Percentiles rank a stretch among this genome's conserved stretches.
These are phyloP conservation scores for Eucalyptus pauciflora DNA, from an alignment of 345 rosid genomes.

Conservation along the genomic window DNA sequence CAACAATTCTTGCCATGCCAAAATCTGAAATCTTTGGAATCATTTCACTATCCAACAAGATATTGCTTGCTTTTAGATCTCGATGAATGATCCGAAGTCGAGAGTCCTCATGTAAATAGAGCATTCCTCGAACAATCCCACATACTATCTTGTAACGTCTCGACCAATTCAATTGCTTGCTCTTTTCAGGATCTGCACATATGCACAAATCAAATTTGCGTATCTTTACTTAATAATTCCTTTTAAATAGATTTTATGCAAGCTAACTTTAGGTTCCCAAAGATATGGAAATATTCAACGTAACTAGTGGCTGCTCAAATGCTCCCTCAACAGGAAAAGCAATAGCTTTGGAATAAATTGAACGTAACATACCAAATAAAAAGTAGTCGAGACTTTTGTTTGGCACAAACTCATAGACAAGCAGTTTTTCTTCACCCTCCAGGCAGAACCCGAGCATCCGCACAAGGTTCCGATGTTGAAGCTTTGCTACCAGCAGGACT, in stretches of 20 bases:
- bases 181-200: neutral
- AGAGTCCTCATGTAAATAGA: slow-evolving; percentile 11
- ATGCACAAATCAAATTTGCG: neutral
- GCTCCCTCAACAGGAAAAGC: no score
- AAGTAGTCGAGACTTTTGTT: slow-evolving; percentile 16
- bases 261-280: no score
- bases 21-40: neutral
- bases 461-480: slow-evolving; percentile 30
- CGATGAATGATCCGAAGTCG: slow-evolving; percentile 6
- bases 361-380: neutral
- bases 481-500: slow-evolving; percentile 13
- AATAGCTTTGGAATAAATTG: no score
- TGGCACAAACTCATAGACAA: slow-evolving; percentile 17
- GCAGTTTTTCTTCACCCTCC: slow-evolving; percentile 9
- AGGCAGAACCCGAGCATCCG: slow-evolving; percentile 14
- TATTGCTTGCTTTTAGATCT: slow-evolving; percentile 8
- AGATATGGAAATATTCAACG: no score
- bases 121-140: slow-evolving; percentile 5
- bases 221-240: no score
- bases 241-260: no score
- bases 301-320: no score
- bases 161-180: neutral
- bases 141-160: neutral
- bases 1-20: no score
- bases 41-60: slow-evolving; percentile 2